Base-by-base conservation (phyloP, 2,329 filamentous ascomycete genomes). In the Sordariomycetes sp. region DNA sequence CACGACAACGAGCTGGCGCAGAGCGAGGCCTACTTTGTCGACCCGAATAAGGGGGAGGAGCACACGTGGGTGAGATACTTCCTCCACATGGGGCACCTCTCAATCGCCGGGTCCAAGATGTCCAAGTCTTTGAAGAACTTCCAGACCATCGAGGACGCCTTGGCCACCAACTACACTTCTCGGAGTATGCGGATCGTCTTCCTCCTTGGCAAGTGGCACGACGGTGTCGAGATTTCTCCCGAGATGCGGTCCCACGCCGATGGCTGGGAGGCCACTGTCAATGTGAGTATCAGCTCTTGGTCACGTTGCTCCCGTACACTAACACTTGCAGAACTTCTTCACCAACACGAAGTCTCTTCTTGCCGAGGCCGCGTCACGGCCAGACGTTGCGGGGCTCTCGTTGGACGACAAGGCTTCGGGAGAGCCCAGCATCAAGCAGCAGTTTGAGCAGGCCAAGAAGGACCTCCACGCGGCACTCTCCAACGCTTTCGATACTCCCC, bases 121-220 rank as follows among this genome's bases (percentile, higher is more conserved):
- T 93, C 88, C 59, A 97, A 97, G 72, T 90, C 86, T 18, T 74
- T 97, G 59, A 97, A 97, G 76, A 97, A 97, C 71, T 97, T 97
- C 71, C 90, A 90, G 48, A 96, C 93, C 0, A 96, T 97, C 61
- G 82, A 90, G 34, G 89, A 95, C 69, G 91, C 92, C 0, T 74
- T 97, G 8, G 73, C 73, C 12, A 79, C 75, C 1, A 77, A 73
- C 12, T 96, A 90, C 77, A 94, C 89, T 0, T 79, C 91, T 0
- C 80, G 93, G 60, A 85, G 85, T 58, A 79, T 97, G 74, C 83
- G 93, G 53, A 88, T 95, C 57, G 87, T 94, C 18, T 96, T 97
- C 72, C 72, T 97, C 53, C 82, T 96, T 64, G 90, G 92, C 52
- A 84, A 83, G 54, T 97, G 93, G 92, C 89, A 90, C 64, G 89